A percentile compares a stretch with the other conserved stretches of the same genome.
Evolutionary conservation across 23 red algal species (phyloP).

Genomic region (Chondrus crispus): DNA sequence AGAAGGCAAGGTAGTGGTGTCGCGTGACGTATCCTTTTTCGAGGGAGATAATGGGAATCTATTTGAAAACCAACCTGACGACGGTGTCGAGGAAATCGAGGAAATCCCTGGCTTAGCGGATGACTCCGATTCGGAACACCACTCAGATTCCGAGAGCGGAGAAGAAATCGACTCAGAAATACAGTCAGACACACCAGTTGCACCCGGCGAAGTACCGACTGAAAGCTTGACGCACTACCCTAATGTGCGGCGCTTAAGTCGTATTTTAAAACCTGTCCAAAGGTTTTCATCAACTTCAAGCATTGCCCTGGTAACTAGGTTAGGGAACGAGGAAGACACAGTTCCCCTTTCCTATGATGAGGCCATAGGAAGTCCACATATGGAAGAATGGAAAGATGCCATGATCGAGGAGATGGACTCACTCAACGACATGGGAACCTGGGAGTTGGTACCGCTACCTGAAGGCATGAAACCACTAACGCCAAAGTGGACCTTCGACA

Average conservation of each 20-base stretch:
- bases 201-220: too few species aligned
- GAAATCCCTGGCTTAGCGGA: too few species aligned
- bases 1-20: too few species aligned
- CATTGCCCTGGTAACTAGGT: background rate
- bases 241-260: background rate
- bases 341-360: background rate
- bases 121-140: too few species aligned
- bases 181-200: too few species aligned
- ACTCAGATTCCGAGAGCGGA: too few species aligned
- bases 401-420: background rate
- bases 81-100: too few species aligned
- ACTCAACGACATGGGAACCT: background rate
- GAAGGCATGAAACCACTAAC: background rate
- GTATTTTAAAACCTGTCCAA: background rate
- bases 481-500: background rate
- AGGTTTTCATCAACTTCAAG: background rate
- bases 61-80: too few species aligned
- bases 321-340: background rate
- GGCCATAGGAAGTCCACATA: too few species aligned
- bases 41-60: background rate
- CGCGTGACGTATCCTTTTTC: constrained; percentile 12
- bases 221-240: background rate
- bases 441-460: background rate
- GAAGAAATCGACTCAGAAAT: too few species aligned
- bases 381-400: constrained; percentile 2